Evolutionary conservation across 441 rosid genomes (phyloP).

Genomic region (Omphalea diandra): DNA sequence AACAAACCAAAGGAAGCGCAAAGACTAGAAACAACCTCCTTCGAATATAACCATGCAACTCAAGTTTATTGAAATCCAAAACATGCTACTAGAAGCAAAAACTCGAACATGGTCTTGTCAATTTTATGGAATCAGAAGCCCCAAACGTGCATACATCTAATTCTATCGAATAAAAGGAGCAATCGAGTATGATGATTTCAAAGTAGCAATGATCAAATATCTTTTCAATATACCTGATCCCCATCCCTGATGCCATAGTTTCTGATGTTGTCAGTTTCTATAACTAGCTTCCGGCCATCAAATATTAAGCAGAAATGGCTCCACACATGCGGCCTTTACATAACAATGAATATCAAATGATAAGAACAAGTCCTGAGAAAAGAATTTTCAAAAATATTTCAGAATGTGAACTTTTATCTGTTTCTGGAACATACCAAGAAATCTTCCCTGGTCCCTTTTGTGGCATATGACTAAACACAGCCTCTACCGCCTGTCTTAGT

Average conservation of each 20-base stretch:
- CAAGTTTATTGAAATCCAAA: no score
- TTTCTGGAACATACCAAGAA: constrained; percentile 53
- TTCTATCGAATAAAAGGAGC: no score
- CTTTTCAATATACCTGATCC: constrained; percentile 53
- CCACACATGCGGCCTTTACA: constrained; percentile 90
- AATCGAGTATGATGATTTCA: background rate
- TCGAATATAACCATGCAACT: no score
- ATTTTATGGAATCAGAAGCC: no score
- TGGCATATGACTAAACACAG: constrained; percentile 59
- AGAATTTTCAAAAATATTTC: background rate
- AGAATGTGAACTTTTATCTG: background rate
- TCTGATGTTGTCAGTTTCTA: constrained; percentile 47
- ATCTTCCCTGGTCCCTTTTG: constrained; percentile 56
- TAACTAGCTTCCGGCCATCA: constrained; percentile 53
- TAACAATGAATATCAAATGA: constrained; percentile 3
- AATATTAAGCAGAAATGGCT: constrained; percentile 76
- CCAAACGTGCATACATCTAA: no score
- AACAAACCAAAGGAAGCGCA: no score
- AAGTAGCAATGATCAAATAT: background rate
- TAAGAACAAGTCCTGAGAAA: no score
- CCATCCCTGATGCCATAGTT: constrained; percentile 77
- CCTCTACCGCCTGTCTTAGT: constrained; percentile 73
- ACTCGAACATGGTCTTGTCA: no score
- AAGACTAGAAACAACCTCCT: no score
- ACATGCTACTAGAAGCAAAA: no score